Base-by-base conservation (phyloP, 2,329 filamentous ascomycete species). In the Sodiomyces alkalinus region DNA sequence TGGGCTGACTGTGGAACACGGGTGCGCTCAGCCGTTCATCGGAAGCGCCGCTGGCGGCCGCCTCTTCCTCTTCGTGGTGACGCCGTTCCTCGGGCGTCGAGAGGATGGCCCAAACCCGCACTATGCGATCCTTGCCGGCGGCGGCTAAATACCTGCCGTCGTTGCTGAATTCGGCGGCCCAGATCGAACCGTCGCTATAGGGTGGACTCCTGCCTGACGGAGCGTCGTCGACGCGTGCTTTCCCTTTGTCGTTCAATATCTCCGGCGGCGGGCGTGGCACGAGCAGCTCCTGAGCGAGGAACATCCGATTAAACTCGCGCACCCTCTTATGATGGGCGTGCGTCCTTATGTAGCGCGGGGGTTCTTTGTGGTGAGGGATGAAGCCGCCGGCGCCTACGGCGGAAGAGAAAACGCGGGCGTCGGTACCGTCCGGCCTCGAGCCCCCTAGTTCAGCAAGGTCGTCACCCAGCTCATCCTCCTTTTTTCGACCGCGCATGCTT, bases 131-230 rank as follows among this genome's bases (percentile, higher is more conserved):
- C 40, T 87, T 81, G 4, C 90, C 90, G 8, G 80, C 90, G n/a
- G 83, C 83, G 5, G 90, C 90, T 12, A 98, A 61, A 48, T 86
- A 93, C 43, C 67, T 80, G 5, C 90, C 90, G 55, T 96, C 87
- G 34, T 77, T 77, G 44, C 87, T 96, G 45, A 96, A 96, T 43
- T 90, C 81, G 37, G 82, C 72, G 0, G 87, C 77, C 90, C 90
- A 98, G 19, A 93, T 75, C 0, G 90, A 85, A 34, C 80, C 68
- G 14, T 29, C 17, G 16, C 10, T 12, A 9, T 15, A 13, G 12
- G 26, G 13, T n/a, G 28, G 28, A 17, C 30, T 16, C 22, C 41
- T 44, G 17, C 41, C 39, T 10, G 27, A 28, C 6, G 9, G 14
- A 4, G 7, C 10, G 9, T 28, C 27, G 13, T 23, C 18, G n/a